Conservation (phyloP, 768 basidiomycete species). For the Auricularia heimuer region DNA sequence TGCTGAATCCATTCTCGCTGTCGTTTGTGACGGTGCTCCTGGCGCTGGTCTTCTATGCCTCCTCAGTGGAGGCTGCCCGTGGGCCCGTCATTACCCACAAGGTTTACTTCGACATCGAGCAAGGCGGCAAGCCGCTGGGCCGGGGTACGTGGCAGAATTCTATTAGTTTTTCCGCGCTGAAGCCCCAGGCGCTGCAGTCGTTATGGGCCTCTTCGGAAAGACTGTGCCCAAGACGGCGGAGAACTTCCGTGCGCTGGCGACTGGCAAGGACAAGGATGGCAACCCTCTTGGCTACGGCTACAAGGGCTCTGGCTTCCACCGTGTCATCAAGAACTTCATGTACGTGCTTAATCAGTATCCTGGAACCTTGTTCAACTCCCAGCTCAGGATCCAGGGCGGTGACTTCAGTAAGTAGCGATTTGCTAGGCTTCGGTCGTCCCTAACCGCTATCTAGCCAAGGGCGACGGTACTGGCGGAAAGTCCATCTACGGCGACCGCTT, state of each 20-base stretch:
- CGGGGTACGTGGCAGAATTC: slow-evolving; percentile 42
- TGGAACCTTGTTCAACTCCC: not conserved
- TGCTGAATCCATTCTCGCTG: slow-evolving; percentile 23
- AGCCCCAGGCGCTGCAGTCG: slow-evolving; percentile 37
- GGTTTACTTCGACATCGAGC: slow-evolving; percentile 91
- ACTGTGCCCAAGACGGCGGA: slow-evolving; percentile 94
- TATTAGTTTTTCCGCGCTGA: not conserved
- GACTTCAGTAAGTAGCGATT: slow-evolving; percentile 72
- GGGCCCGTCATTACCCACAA: slow-evolving; percentile 86
- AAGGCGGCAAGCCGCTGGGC: slow-evolving; percentile 80
- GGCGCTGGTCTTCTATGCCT: slow-evolving; percentile 60
- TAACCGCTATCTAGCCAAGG: slow-evolving; percentile 40
- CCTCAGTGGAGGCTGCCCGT: slow-evolving; percentile 70
- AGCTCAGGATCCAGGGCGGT: slow-evolving; percentile 85
- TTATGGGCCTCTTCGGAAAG: slow-evolving; percentile 85
- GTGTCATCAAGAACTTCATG: slow-evolving; percentile 93
- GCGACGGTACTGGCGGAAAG: slow-evolving; percentile 90
- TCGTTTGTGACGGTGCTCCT: slow-evolving; percentile 53
- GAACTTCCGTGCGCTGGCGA: slow-evolving; percentile 92
- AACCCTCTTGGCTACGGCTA: slow-evolving; percentile 77
- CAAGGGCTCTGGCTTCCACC: slow-evolving; percentile 94
- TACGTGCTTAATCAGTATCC: slow-evolving; percentile 17
- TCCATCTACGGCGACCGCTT: slow-evolving; percentile 89
- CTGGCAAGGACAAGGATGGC: slow-evolving; percentile 73
- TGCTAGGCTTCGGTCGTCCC: not conserved